Conservation (phyloP, 345 rosid genomes). For the Acer saccharum region DNA sequence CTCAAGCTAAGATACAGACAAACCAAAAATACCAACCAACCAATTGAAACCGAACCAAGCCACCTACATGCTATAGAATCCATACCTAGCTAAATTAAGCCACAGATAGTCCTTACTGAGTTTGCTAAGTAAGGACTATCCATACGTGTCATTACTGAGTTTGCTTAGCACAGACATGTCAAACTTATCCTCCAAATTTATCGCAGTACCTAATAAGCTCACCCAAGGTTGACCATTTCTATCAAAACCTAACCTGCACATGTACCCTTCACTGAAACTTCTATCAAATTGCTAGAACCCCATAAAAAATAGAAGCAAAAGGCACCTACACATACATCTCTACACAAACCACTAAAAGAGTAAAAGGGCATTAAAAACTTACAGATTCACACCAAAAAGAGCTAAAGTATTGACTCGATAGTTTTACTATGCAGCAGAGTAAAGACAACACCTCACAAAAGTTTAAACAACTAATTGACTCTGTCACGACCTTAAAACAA, state of each 20-base stretch:
- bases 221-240: not conserved
- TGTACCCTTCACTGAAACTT: not conserved
- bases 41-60: not conserved
- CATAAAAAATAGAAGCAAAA: not conserved
- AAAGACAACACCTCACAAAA: not conserved
- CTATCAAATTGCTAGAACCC: not conserved
- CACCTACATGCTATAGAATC: not conserved
- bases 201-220: not conserved
- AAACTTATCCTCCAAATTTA: slow-evolving; percentile 1
- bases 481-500: not conserved
- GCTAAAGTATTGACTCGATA: not conserved
- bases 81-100: slow-evolving; percentile 12
- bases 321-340: not conserved
- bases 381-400: not conserved
- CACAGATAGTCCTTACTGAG: not conserved
- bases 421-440: not conserved
- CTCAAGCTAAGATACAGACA: not conserved
- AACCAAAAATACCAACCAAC: not conserved
- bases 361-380: not conserved
- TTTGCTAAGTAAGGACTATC: not conserved
- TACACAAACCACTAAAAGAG: not conserved
- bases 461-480: not conserved
- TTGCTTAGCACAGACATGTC: not conserved
- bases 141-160: not conserved
- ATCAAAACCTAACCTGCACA: not conserved